phyloP scores from a whole-genome alignment of 306 rosid genomes.

The Macrotyloma uniflorum region DNA sequence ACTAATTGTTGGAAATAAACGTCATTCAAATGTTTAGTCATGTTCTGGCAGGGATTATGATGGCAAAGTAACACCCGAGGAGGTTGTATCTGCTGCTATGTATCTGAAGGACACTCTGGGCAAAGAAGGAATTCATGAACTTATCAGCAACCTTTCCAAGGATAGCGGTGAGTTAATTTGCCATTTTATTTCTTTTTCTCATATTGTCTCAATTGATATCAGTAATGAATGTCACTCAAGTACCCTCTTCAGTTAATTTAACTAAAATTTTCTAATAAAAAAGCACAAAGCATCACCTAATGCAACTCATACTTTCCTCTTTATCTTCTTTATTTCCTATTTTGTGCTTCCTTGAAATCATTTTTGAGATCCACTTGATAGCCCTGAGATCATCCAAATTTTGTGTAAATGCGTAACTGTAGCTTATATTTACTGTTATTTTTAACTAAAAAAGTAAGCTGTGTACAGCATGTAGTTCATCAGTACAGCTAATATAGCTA shows the following conservation, averaged over 20 bases:
- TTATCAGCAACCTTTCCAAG: slow-evolving; percentile 75
- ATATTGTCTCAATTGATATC: background rate
- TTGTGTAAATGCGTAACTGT: background rate
- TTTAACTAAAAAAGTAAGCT: background rate
- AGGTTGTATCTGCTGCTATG: slow-evolving; percentile 78
- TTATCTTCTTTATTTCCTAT: background rate
- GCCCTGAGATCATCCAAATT: background rate
- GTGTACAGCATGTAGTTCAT: background rate
- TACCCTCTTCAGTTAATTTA: slow-evolving; percentile 3
- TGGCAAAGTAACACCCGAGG: slow-evolving; percentile 89
- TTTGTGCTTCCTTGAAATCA: background rate
- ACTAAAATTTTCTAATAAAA: slow-evolving; percentile 12
- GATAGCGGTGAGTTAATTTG: slow-evolving; percentile 58
- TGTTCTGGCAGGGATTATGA: slow-evolving; percentile 74
- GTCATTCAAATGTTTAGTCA: slow-evolving; percentile 10
- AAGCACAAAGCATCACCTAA: background rate
- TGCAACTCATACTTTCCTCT: slow-evolving; percentile 2
- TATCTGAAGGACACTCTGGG: slow-evolving; percentile 79
- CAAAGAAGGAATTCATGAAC: slow-evolving; percentile 82
- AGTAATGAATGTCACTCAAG: slow-evolving; percentile 10
- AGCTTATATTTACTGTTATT: background rate
- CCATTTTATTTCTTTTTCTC: slow-evolving; percentile 19
- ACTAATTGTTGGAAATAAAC: slow-evolving; percentile 17
- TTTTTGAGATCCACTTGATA: background rate
- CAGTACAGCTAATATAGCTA: no score